These are phyloP conservation scores for Euphorbia pulcherrima DNA, from an alignment of 345 rosid genomes.

Conservation along the genomic window DNA sequence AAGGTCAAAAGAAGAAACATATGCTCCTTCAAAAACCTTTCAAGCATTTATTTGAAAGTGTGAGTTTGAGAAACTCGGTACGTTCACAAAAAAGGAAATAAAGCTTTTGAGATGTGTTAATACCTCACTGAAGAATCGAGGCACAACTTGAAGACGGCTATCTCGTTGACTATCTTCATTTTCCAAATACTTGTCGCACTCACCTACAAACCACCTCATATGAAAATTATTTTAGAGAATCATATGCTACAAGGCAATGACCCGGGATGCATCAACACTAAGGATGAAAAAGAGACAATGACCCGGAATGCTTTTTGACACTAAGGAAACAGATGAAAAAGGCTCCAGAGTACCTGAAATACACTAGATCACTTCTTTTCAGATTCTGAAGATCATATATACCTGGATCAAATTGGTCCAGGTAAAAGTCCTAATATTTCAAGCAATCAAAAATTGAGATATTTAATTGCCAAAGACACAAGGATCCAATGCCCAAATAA, in stretches of 20 bases:
- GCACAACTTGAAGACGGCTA: conserved; percentile 12
- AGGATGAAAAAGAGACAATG: conserved; percentile 6
- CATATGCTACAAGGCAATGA: conserved; percentile 26
- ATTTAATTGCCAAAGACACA: conserved; percentile 26
- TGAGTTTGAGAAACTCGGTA: not conserved
- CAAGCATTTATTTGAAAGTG: not conserved
- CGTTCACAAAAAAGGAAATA: not conserved
- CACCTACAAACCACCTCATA: conserved; percentile 22
- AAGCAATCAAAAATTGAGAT: conserved; percentile 22
- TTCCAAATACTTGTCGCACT: conserved; percentile 12
- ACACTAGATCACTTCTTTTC: conserved; percentile 30
- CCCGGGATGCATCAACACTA: no score
- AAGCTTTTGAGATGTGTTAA: not conserved
- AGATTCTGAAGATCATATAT: conserved; percentile 24
- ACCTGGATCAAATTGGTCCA: conserved; percentile 38
- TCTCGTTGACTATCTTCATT: conserved; percentile 13
- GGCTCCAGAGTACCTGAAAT: conserved; percentile 32
- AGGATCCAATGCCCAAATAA: conserved; percentile 25
- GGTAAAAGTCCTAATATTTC: conserved; percentile 33
- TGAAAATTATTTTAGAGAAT: conserved; percentile 4
- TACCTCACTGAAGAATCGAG: conserved; percentile 26
- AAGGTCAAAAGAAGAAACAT: no score
- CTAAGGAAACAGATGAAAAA: not conserved
- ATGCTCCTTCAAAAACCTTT: not conserved
- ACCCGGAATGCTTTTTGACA: not conserved